Evolutionary conservation across 192 early-diverging fungal genomes (phyloP).

Genomic region (Thoreauomyces humboldtii): DNA sequence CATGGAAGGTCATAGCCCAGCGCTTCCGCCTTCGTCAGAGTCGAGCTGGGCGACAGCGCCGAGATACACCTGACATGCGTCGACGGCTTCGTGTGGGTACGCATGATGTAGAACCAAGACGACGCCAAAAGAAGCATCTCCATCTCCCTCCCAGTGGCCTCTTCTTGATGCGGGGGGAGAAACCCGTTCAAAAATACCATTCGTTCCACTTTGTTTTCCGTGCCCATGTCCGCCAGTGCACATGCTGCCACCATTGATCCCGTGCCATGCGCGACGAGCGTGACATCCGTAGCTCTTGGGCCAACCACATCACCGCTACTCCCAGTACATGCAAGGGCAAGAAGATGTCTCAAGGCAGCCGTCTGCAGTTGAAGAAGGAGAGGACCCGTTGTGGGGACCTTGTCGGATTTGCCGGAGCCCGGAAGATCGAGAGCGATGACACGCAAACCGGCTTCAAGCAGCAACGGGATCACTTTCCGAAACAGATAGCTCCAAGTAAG

Average conservation of each 20-base stretch:
- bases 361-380: conserved; percentile 8
- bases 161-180: conserved; percentile 13
- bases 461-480: conserved; percentile 17
- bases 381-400: conserved; percentile 5
- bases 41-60: not conserved
- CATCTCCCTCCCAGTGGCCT: not conserved
- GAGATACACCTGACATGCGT: not conserved
- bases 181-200: conserved; percentile 10
- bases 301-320: too few relatives aligned
- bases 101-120: conserved; percentile 6
- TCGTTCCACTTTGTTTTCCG: not conserved
- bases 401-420: conserved; percentile 29
- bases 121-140: conserved; percentile 8
- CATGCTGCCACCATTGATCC: conserved; percentile 8
- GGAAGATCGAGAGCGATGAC: conserved; percentile 31
- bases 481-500: conserved; percentile 26
- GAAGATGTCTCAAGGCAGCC: conserved; percentile 9
- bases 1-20: conserved; percentile 21
- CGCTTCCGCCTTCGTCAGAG: not conserved
- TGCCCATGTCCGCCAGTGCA: conserved; percentile 14
- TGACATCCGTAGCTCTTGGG: conserved; percentile 13
- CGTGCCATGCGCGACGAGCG: conserved; percentile 19
- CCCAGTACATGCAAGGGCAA: not conserved
- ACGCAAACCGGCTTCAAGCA: conserved; percentile 17
- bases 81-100: not conserved